Base-by-base conservation (phyloP, 192 early-diverging fungal genomes). In the Lobulomyces angularis region DNA sequence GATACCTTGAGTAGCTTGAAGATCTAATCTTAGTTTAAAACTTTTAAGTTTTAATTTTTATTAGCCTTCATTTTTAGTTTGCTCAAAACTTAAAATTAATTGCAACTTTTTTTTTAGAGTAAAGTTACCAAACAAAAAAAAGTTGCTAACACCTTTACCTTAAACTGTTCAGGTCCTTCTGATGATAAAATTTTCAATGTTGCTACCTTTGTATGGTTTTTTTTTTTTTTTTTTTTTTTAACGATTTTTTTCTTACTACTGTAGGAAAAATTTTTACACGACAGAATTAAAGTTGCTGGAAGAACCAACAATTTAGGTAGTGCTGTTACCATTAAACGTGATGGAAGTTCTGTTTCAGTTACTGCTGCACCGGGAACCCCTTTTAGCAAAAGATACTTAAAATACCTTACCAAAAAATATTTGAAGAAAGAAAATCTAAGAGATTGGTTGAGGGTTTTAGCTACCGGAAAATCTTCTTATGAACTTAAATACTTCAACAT, bases 381-480 rank as follows among this genome's bases (percentile, higher is more conserved):
- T 36, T 86, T 96, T 72, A 81, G 91, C 61, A 98, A 98, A 83
- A 84, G 91, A 53, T 98, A 98, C 84, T 66, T 96, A 69, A 98
- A 98, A 85, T 98, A 98, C 83, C 82, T 98, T 41, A 87, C 94
- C 74, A 98, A 98, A 85, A 92, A 92, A 81, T 98, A 89, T 85
- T 75, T 98, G 69, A 98, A 98, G 88, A 92, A 98, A 86, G 72
- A 94, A 80, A 77, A 83, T 64, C 83, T 98, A 70, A 82, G 88
- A 62, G 94, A 98, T 76, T 96, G 83, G 82, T 71, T 98, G 59
- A 91, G 94, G 69, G 94, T 96, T 59, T 74, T 94, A 63, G 71
- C 87, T 56, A 65, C 73, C 51, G 59, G 65, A 77, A 88, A 90
- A 81, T 62, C 69, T 48, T 72, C 86, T 48, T 98, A 91, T 79